Evolutionary conservation across 1,284 basidiomycete genomes (phyloP), one percentile per base, ranked within the genome.

Genomic region (Ustilago curta): DNA sequence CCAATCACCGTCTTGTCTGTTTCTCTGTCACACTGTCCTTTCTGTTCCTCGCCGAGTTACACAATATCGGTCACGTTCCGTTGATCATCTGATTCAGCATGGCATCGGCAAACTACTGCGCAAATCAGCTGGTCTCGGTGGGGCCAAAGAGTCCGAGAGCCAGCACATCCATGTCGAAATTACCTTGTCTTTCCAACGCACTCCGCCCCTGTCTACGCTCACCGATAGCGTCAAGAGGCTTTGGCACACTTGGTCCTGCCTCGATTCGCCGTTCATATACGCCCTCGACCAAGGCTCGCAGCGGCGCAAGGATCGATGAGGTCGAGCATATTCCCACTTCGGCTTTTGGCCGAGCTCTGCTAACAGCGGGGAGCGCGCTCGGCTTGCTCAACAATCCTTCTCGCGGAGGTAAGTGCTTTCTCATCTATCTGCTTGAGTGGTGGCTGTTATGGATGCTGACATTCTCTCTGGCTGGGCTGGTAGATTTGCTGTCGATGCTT

Each of bases 281-380:
- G 37, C 23, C 32, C 0, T 9, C 27, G n/a, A 42, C 25, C 9
- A n/a, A 35, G 4, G 11, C 18, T 32, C 11, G 7, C 27, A 42
- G 44, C 2, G 25, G 35, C 2, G 12, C 9, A 4, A 19, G 69
- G 3, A 68, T 71, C 48, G 73, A 76, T 32, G 54, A 71, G 37
- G 61, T 69, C 2, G 69, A 71, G 40, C 69, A 72, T 40, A 53
- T 65, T 1, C 62, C 52, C 1, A 76, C 74, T 1, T 49, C 65
- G 16, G 11, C 31, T 11, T 32, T 65, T 2, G 69, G 63, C 27
- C 50, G 66, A 31, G 56, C 90, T 8, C 90, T 99, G 68, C 88
- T 98, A 56, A 91, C 94, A 6, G 89, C 91, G 12, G 96, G 96
- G 5, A 92, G 93, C 23, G 94, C 93, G 0, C 84, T 95, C 47